phyloP scores from a whole-genome alignment of 2,329 filamentous ascomycete genomes.

The Penicillium capsulatum region DNA sequence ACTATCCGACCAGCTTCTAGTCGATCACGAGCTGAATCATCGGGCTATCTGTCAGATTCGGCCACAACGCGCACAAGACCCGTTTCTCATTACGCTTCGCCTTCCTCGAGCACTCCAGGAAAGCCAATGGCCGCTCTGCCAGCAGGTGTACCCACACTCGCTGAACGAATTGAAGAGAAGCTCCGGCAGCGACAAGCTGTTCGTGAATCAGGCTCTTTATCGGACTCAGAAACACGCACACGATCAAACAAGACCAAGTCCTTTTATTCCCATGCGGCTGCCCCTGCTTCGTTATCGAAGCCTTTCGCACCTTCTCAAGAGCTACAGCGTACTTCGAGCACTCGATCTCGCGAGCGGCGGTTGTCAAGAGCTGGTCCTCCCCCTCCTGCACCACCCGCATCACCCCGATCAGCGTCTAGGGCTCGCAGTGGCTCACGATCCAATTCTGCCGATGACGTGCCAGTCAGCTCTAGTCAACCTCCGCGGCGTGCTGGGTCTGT shows the following conservation, averaged over 20 bases:
- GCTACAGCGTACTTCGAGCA: conserved; percentile 2
- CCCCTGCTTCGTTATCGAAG: conserved; percentile 4
- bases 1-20: conserved; percentile 5
- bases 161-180: conserved; percentile 35
- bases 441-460: conserved; percentile 9
- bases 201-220: conserved; percentile 17
- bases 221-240: conserved; percentile 12
- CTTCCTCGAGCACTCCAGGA: conserved; percentile 4
- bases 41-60: conserved; percentile 25
- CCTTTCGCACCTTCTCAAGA: conserved; percentile 10
- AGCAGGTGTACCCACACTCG: conserved; percentile 21
- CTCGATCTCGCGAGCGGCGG: conserved; percentile 4
- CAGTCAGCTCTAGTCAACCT: conserved; percentile 1
- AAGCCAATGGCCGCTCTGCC: conserved; percentile 6
- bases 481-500: conserved; percentile 9
- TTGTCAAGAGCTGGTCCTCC: conserved; percentile 1
- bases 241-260: conserved; percentile 4
- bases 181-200: conserved; percentile 28
- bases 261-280: conserved; percentile 1
- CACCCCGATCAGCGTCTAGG: conserved; percentile 8
- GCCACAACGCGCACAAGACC: conserved; percentile 8
- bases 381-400: conserved; percentile 1
- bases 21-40: conserved; percentile 10
- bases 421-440: conserved; percentile 3
- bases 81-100: conserved; percentile 2